Base-by-base conservation (phyloP, 805 yeast species). In the Yamadazyma phyllophila region DNA sequence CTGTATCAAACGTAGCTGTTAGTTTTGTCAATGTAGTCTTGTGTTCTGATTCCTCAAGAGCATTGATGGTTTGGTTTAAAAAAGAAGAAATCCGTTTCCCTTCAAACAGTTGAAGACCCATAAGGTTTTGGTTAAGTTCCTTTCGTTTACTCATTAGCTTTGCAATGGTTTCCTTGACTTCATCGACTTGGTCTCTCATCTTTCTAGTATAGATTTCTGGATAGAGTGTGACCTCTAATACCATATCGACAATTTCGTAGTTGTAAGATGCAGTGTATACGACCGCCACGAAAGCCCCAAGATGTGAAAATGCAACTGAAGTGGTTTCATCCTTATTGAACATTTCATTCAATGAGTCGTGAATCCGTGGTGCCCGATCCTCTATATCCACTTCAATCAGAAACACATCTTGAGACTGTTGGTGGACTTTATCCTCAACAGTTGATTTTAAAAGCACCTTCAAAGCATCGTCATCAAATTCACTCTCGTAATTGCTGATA, bases 251-350 rank as follows among this genome's bases (percentile, higher is more conserved):
- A 3, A 36, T 43, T 39, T 9, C 26, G 31, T 46, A 46, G 14
- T 47, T 40, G 7, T 60, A 61, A 43, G 69, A 73, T 7, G 61
- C 60, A 12, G 48, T 44, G 4, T 67, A 52, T 40, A 59, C 65
- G 16, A 67, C 43, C 0, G 73, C 62, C 14, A 71, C 54, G 0
- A 69, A 39, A 2, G 67, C 65, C 0, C 71, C 63, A 29, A 67
- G 52, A 5, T 52, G 41, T 14, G 51, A 52, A 36, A 66, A 63
- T 36, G 61, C 51, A 30, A 69, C 58, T 27, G 46, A 51, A 4
- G 71, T 70, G 6, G 67, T 41, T 32, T 47, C 49, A 20, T 61
- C 66, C 26, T 57, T 62, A 75, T 76, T 71, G 44, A 71, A 67
- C 46, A 70, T 53, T 38, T 59, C 62, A 47, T 66, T 61, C 43